Evolutionary conservation across 768 basidiomycete genomes (phyloP).

Genomic region (Boletus bicolor): DNA sequence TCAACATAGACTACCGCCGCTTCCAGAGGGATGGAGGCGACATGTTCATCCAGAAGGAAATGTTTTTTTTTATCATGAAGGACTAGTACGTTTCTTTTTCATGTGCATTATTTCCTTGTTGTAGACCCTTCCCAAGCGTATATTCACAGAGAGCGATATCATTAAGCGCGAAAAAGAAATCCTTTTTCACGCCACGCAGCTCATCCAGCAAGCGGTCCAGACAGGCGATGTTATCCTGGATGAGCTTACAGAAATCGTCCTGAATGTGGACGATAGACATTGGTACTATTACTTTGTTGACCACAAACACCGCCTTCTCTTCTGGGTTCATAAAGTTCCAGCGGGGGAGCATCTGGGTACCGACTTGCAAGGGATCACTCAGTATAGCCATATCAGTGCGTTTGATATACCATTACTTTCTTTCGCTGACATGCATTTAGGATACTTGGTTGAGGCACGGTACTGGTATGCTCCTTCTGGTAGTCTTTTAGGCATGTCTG

Average conservation of each 20-base stretch:
- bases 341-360: background rate
- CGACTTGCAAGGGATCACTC: slow-evolving; percentile 5
- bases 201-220: slow-evolving; percentile 3
- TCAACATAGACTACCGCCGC: background rate
- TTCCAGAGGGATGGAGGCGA: slow-evolving; percentile 5
- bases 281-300: slow-evolving; percentile 21
- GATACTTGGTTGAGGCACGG: slow-evolving; percentile 9
- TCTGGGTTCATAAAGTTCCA: slow-evolving; percentile 8
- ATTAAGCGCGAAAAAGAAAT: background rate
- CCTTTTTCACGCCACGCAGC: slow-evolving; percentile 1
- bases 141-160: slow-evolving; percentile 16
- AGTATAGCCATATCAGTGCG: slow-evolving; percentile 14
- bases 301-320: slow-evolving; percentile 15
- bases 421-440: slow-evolving; percentile 1
- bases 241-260: slow-evolving; percentile 9
- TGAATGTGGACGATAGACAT: background rate
- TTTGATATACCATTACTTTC: background rate
- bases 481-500: background rate
- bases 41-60: slow-evolving; percentile 15
- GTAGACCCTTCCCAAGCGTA: slow-evolving; percentile 5
- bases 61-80: slow-evolving; percentile 13
- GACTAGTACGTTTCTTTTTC: slow-evolving; percentile 5
- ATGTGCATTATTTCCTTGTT: too few relatives aligned
- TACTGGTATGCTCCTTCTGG: slow-evolving; percentile 11
- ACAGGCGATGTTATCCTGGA: slow-evolving; percentile 1